phyloP scores from a whole-genome alignment of 1,139 yeast genomes.

The Saccharomyces hybrid region DNA sequence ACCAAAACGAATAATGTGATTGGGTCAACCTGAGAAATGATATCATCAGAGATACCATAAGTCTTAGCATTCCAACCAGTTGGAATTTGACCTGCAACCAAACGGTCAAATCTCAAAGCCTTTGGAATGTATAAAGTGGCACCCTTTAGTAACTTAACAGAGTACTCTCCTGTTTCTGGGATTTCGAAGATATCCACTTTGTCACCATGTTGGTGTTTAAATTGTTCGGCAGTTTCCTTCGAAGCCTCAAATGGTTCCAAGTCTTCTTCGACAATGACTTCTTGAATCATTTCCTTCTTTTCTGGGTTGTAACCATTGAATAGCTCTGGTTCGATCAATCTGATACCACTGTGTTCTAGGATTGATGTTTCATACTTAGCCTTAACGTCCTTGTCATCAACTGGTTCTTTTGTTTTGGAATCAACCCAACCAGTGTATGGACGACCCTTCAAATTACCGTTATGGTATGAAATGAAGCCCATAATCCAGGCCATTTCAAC shows the following conservation, averaged over 20 bases:
- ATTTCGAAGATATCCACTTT: conserved; percentile 87
- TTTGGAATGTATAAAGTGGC: conserved; percentile 88
- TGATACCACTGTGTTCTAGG: conserved; percentile 90
- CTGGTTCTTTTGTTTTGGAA: conserved; percentile 85
- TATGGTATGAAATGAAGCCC: conserved; percentile 93
- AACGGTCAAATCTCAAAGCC: conserved; percentile 89
- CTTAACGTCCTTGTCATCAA: conserved; percentile 91
- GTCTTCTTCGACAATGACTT: conserved; percentile 91
- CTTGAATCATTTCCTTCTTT: conserved; percentile 88
- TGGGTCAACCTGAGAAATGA: conserved; percentile 90
- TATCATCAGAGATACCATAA: conserved; percentile 92
- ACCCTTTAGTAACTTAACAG: conserved; percentile 86
- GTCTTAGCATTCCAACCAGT: conserved; percentile 96
- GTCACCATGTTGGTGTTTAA: conserved; percentile 89
- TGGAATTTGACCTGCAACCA: conserved; percentile 98
- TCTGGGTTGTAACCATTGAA: conserved; percentile 91
- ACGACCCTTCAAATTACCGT: conserved; percentile 84
- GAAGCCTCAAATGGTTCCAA: conserved; percentile 93
- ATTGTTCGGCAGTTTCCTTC: conserved; percentile 91
- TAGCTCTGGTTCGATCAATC: conserved; percentile 92
- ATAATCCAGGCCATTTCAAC: conserved; percentile 99
- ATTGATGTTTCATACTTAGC: conserved; percentile 81
- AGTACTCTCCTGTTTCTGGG: conserved; percentile 84
- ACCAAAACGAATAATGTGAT: conserved; percentile 88
- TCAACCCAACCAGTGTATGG: conserved; percentile 96